Evolutionary conservation across 2,329 filamentous ascomycete species (phyloP).

Genomic region (Aureobasidium sp.): DNA sequence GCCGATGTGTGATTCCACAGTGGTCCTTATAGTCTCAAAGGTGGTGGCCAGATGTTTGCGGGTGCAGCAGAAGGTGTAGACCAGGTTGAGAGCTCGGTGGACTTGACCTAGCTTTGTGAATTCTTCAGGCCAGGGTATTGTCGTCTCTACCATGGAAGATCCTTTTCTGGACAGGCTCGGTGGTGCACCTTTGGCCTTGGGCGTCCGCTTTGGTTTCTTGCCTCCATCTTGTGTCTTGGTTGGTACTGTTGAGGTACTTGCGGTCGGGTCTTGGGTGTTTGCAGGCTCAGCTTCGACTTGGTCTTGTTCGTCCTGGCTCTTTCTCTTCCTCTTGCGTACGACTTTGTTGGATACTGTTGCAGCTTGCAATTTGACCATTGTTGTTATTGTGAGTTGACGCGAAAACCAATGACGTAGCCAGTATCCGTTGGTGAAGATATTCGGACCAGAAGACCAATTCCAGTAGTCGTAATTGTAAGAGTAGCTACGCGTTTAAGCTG

Average conservation of each 20-base stretch:
- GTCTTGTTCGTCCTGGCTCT: slow-evolving; percentile 11
- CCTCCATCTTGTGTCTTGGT: slow-evolving; percentile 52
- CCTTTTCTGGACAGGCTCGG: slow-evolving; percentile 29
- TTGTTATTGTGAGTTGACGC: background rate
- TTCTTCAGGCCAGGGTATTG: slow-evolving; percentile 62
- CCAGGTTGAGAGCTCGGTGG: slow-evolving; percentile 79
- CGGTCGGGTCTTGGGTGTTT: slow-evolving; percentile 1
- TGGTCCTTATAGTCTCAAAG: slow-evolving; percentile 74
- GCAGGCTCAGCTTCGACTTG: slow-evolving; percentile 14
- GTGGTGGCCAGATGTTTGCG: slow-evolving; percentile 89
- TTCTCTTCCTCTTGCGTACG: slow-evolving; percentile 36
- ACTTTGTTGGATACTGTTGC: slow-evolving; percentile 41
- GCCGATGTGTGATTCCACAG: slow-evolving; percentile 77
- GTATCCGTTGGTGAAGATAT: background rate
- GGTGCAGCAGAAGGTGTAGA: slow-evolving; percentile 91
- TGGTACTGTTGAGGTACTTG: slow-evolving; percentile 37
- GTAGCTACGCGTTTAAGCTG: no score
- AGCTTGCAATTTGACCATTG: slow-evolving; percentile 40
- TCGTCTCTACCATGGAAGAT: slow-evolving; percentile 45
- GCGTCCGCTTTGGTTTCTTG: slow-evolving; percentile 39
- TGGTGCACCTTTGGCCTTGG: slow-evolving; percentile 28
- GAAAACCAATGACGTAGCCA: slow-evolving; percentile 1
- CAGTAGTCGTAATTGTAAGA: no score
- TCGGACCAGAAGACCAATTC: background rate
- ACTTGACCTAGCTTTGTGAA: slow-evolving; percentile 67